Evolutionary conservation across 2,329 filamentous ascomycete species (phyloP).

Genomic region (Trichoderma pleuroti): DNA sequence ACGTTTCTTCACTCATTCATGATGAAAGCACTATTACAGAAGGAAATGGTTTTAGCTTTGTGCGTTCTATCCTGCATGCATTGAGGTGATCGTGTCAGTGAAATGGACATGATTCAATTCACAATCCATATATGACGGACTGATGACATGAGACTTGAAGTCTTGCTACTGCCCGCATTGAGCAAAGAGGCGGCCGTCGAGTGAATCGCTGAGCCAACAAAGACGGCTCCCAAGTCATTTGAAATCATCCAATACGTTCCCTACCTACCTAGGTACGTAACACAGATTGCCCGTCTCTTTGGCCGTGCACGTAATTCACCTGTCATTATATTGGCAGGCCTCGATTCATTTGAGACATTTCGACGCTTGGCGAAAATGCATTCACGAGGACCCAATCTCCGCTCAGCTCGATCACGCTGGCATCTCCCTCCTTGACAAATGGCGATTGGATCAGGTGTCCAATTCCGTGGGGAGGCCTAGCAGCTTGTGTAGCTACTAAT

Average conservation of each 20-base stretch:
- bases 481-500: not conserved
- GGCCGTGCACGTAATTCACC: not conserved
- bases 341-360: not conserved
- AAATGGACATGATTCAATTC: too few species aligned
- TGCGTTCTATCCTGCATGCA: too few species aligned
- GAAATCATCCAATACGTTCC: not conserved
- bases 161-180: not conserved
- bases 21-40: too few species aligned
- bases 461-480: not conserved
- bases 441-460: not conserved
- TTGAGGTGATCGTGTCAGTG: too few species aligned
- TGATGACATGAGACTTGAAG: not conserved
- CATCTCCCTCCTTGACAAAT: not conserved
- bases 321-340: not conserved
- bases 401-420: not conserved
- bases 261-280: not conserved
- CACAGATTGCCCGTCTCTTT: not conserved
- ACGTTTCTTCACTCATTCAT: too few species aligned
- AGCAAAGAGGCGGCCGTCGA: not conserved
- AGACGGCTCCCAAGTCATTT: not conserved
- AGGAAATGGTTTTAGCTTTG: too few species aligned
- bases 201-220: not conserved
- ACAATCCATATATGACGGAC: too few species aligned
- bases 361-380: not conserved
- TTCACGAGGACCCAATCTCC: not conserved